Conservation (phyloP, 805 yeast species). For the Teunomyces gatunensis region DNA sequence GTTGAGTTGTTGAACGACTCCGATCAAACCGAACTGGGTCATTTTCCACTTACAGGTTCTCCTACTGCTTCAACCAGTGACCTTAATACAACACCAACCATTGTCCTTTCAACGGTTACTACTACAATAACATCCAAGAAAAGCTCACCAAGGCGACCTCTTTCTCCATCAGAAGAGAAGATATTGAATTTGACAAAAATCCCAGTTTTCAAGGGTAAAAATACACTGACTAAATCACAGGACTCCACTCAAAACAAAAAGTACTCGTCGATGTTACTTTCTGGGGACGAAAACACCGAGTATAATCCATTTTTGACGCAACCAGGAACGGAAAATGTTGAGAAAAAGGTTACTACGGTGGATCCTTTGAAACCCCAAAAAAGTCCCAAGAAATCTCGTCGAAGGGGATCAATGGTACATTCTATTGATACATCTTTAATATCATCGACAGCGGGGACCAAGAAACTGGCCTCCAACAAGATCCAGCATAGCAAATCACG, state of each 20-base stretch:
- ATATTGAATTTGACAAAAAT: slow-evolving; percentile 22
- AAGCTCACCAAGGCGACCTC: slow-evolving; percentile 14
- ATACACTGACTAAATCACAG: neutral
- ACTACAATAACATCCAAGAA: slow-evolving; percentile 4
- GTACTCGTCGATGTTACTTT: neutral
- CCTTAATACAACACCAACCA: neutral
- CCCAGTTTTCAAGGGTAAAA: slow-evolving; percentile 18
- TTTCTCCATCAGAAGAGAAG: slow-evolving; percentile 24
- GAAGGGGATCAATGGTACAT: slow-evolving; percentile 9
- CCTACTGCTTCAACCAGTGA: neutral
- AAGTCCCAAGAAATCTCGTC: neutral
- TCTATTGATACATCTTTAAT: slow-evolving; percentile 10
- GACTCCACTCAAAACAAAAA: neutral
- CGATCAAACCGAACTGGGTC: neutral
- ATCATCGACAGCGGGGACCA: neutral
- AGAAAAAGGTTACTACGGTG: neutral
- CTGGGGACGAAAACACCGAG: neutral
- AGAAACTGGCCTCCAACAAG: neutral
- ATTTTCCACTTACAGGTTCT: neutral
- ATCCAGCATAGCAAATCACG: slow-evolving; percentile 19
- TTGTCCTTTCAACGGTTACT: neutral
- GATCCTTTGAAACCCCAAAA: neutral
- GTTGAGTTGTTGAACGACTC: neutral
- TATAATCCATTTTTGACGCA: neutral
- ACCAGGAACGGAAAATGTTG: neutral